phyloP scores from a whole-genome alignment of 495 filamentous ascomycete species.

The Podospora didyma region DNA sequence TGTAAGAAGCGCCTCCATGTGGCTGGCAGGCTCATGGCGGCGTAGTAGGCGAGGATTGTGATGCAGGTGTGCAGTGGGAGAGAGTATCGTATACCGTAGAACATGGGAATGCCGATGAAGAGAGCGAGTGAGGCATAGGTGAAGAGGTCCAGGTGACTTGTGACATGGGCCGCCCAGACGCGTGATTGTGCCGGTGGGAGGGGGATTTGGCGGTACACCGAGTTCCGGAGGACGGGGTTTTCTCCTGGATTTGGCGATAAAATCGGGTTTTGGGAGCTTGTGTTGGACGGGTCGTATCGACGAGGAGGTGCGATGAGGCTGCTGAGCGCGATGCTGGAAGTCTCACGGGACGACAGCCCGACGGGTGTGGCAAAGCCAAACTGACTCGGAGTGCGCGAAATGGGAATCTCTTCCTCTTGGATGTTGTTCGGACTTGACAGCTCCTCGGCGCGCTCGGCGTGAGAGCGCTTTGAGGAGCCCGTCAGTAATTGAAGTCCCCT shows the following conservation, averaged over 20 bases:
- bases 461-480: constrained; percentile 44
- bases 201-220: constrained; percentile 18
- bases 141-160: constrained; percentile 36
- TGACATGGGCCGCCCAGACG: constrained; percentile 40
- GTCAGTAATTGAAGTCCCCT: constrained; percentile 45
- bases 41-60: constrained; percentile 46
- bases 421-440: constrained; percentile 24
- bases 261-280: neutral
- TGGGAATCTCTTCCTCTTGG: constrained; percentile 33
- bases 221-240: neutral
- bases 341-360: neutral
- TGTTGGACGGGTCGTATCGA: neutral
- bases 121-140: constrained; percentile 40
- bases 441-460: constrained; percentile 47
- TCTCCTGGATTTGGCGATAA: constrained; percentile 17
- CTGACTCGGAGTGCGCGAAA: constrained; percentile 10
- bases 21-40: constrained; percentile 42
- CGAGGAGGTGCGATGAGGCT: neutral
- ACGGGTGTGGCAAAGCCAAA: no score
- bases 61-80: constrained; percentile 50
- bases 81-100: constrained; percentile 46
- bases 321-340: constrained; percentile 1
- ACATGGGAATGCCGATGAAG: constrained; percentile 45
- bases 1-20: constrained; percentile 44
- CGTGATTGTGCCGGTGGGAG: constrained; percentile 39